Conservation (phyloP, 1,284 basidiomycete genomes). For the Ceratobasidium sp. region DNA sequence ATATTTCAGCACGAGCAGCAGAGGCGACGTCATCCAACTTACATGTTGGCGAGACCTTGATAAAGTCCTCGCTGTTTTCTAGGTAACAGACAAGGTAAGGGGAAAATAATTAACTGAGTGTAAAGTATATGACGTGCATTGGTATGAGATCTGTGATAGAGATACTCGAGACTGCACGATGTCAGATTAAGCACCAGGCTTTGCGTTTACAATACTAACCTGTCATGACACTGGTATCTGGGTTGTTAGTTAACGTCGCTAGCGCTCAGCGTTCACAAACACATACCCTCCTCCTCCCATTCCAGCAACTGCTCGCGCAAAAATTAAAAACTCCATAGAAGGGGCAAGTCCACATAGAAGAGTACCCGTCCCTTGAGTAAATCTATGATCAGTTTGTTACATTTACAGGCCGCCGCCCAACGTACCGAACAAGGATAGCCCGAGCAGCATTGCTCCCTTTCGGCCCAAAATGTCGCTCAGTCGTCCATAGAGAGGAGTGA, state of each 20-base stretch:
- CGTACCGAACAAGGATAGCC: slow-evolving; percentile 80
- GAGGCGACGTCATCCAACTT: slow-evolving; percentile 50
- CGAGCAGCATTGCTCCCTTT: slow-evolving; percentile 76
- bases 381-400: slow-evolving; percentile 52
- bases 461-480: slow-evolving; percentile 83
- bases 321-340: slow-evolving; percentile 84
- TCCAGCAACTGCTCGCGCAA: slow-evolving; percentile 83
- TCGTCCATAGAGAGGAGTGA: slow-evolving; percentile 72
- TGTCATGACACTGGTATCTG: slow-evolving; percentile 69
- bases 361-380: slow-evolving; percentile 84
- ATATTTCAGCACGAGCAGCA: slow-evolving; percentile 37
- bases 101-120: background rate
- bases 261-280: slow-evolving; percentile 22
- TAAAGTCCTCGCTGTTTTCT: slow-evolving; percentile 88
- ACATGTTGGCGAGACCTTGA: slow-evolving; percentile 90
- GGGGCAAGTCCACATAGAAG: slow-evolving; percentile 83
- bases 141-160: slow-evolving; percentile 83
- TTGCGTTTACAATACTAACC: slow-evolving; percentile 62
- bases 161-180: slow-evolving; percentile 72
- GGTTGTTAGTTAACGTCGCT: slow-evolving; percentile 56
- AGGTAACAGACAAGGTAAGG: slow-evolving; percentile 11
- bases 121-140: slow-evolving; percentile 63
- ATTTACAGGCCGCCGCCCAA: too few relatives aligned
- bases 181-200: slow-evolving; percentile 31
- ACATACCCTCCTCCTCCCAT: slow-evolving; percentile 89